Evolutionary conservation across 208 protist genomes (phyloP).

Genomic region (Tritrichomonas musculus): DNA sequence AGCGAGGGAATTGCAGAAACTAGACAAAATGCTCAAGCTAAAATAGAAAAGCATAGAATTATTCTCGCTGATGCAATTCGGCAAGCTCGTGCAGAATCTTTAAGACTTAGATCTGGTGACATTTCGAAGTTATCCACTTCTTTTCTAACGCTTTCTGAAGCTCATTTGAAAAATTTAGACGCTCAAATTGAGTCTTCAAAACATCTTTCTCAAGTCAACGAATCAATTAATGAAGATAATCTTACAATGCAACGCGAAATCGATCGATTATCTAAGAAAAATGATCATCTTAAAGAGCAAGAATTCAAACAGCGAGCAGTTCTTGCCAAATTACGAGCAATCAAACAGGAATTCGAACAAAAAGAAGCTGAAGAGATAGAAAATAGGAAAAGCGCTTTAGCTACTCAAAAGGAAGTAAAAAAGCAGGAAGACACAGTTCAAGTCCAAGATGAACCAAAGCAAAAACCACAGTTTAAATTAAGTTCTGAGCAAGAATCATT

Average conservation of each 20-base stretch:
- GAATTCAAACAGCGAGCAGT: not conserved
- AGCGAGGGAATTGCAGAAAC: not conserved
- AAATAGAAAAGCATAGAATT: not conserved
- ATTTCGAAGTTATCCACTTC: not conserved
- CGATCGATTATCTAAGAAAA: not conserved
- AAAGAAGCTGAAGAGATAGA: not conserved
- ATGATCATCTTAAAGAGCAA: not conserved
- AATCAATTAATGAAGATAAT: conserved; percentile 19
- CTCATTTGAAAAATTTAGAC: not conserved
- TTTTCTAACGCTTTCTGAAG: not conserved
- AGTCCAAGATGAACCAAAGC: not conserved
- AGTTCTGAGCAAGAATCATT: not conserved
- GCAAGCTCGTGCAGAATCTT: not conserved
- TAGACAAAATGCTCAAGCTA: not conserved
- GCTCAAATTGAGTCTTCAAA: not conserved
- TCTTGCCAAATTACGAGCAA: not conserved
- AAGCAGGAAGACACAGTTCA: not conserved
- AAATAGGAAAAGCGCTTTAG: not conserved
- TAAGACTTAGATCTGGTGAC: conserved; percentile 1
- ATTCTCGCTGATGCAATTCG: not conserved
- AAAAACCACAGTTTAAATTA: not conserved
- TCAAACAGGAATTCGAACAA: not conserved
- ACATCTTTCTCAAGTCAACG: not conserved
- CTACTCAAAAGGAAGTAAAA: not conserved
- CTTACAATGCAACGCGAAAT: not conserved